Evolutionary conservation across 2,329 filamentous ascomycete species (phyloP).

Genomic region (Fusarium chuoi): DNA sequence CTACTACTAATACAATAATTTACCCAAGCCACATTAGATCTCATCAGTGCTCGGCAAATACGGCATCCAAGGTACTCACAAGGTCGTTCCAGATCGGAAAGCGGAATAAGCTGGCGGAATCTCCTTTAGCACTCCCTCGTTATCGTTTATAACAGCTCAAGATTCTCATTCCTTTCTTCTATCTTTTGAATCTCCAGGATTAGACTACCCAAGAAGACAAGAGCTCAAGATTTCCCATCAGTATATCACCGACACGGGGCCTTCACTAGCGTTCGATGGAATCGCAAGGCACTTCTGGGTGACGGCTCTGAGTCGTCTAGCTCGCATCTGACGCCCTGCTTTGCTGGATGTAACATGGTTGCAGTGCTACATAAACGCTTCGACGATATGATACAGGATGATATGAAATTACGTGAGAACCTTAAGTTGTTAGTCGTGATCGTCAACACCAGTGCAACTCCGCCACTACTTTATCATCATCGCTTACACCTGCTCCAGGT

Average conservation of each 20-base stretch:
- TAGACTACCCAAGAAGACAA: neutral
- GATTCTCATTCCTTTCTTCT: neutral
- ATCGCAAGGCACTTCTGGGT: neutral
- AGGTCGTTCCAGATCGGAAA: neutral
- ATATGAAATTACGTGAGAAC: neutral
- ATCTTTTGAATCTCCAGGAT: neutral
- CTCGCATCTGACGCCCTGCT: neutral
- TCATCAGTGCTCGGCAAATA: neutral
- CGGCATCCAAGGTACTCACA: neutral
- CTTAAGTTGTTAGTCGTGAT: neutral
- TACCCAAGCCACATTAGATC: neutral
- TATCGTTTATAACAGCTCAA: neutral
- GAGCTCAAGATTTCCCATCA: neutral
- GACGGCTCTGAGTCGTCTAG: neutral
- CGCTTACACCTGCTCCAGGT: neutral
- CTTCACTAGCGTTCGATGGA: neutral
- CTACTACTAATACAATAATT: too few relatives aligned
- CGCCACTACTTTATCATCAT: neutral
- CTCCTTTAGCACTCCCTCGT: neutral
- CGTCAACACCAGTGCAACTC: neutral
- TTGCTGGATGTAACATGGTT: neutral
- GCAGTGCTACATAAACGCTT: neutral
- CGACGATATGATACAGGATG: neutral
- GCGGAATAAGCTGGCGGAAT: neutral
- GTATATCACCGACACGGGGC: neutral